phyloP scores from a whole-genome alignment of 495 filamentous ascomycete species.

The Lophiotrema nucula region DNA sequence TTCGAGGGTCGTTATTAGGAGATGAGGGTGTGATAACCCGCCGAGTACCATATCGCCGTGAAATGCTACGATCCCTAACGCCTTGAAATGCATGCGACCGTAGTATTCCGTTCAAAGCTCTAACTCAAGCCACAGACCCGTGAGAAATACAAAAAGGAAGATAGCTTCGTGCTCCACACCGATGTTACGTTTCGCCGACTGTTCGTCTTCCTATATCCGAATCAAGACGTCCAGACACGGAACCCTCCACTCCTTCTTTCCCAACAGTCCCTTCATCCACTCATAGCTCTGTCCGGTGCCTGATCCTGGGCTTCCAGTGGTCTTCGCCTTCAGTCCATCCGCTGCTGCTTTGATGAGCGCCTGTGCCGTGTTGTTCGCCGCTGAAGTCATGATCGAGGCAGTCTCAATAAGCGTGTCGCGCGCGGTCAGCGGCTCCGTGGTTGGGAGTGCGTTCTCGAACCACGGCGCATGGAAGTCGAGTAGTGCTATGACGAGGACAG shows the following conservation, averaged over 20 bases:
- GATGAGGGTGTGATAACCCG: too few species aligned
- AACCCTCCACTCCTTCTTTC: slow-evolving; percentile 43
- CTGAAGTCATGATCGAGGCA: slow-evolving; percentile 35
- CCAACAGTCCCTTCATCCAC: slow-evolving; percentile 34
- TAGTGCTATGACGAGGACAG: slow-evolving; percentile 43
- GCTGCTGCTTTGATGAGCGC: slow-evolving; percentile 35
- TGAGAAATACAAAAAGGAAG: too few species aligned
- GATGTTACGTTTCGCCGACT: too few species aligned
- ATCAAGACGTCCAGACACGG: slow-evolving; percentile 43
- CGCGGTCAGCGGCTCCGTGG: slow-evolving; percentile 2
- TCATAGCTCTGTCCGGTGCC: slow-evolving; percentile 22
- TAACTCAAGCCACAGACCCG: too few species aligned
- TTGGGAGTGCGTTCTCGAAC: slow-evolving; percentile 40
- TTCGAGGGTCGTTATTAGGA: too few species aligned
- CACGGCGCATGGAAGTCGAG: slow-evolving; percentile 45
- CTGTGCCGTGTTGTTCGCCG: slow-evolving; percentile 38
- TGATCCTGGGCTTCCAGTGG: background rate
- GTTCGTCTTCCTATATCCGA: too few species aligned
- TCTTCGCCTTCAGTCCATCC: slow-evolving; percentile 30
- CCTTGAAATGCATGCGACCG: too few species aligned
- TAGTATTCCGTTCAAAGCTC: too few species aligned
- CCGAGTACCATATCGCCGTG: too few species aligned
- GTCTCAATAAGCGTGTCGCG: slow-evolving; percentile 25
- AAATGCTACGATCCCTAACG: too few species aligned
- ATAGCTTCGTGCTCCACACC: too few species aligned